Conservation (phyloP, 371 early-diverging fungal genomes). For the Nematocida sp. region DNA sequence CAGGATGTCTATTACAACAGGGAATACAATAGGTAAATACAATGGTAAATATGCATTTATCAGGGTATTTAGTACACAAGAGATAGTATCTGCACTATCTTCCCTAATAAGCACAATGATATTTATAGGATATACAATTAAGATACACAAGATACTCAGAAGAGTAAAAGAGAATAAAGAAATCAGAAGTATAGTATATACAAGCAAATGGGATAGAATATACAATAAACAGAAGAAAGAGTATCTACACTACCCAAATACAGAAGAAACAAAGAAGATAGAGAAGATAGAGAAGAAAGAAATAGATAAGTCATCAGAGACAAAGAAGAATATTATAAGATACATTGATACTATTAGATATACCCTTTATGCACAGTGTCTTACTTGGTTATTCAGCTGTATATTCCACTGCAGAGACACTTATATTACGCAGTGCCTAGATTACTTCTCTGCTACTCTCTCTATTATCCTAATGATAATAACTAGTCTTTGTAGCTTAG, state of each 20-base stretch:
- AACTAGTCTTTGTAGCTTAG: background rate
- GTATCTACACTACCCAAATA: background rate
- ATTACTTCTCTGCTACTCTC: conserved; percentile 27
- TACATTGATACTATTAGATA: background rate
- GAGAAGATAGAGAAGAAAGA: background rate
- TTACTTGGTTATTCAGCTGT: conserved; percentile 4
- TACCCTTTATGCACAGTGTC: background rate
- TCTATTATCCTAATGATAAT: conserved; percentile 4
- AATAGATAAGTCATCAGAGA: background rate
- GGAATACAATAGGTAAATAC: background rate
- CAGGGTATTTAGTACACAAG: conserved; percentile 21
- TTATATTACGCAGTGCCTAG: conserved; percentile 37
- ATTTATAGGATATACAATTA: background rate
- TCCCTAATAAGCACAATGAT: conserved; percentile 1
- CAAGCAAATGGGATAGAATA: background rate
- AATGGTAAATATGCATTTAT: conserved; percentile 48
- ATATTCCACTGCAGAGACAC: conserved; percentile 37
- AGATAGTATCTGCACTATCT: conserved; percentile 18
- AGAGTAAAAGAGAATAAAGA: too few relatives aligned
- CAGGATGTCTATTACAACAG: background rate
- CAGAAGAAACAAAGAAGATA: background rate
- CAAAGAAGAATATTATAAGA: background rate
- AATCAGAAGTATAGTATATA: too few relatives aligned
- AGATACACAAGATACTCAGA: too few relatives aligned
- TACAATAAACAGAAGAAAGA: background rate